These are phyloP conservation scores for Lindgomyces ingoldianus DNA, from an alignment of 495 filamentous ascomycete genomes.

Conservation along the genomic window DNA sequence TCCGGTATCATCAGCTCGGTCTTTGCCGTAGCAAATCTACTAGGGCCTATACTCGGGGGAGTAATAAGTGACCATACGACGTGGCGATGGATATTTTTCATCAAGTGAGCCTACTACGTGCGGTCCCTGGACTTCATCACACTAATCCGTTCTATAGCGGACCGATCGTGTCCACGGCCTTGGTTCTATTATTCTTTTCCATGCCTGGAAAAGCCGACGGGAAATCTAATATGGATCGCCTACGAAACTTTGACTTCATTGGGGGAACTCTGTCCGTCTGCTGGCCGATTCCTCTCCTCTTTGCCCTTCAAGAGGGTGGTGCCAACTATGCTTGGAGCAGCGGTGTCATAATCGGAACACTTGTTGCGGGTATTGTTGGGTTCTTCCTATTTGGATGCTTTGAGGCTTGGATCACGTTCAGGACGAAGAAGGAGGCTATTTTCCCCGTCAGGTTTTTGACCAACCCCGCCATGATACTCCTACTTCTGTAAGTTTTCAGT, in stretches of 20 bases:
- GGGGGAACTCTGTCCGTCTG: constrained; percentile 27
- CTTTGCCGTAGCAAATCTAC: constrained; percentile 49
- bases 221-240: constrained; percentile 23
- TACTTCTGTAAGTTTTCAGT: constrained; percentile 22
- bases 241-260: constrained; percentile 27
- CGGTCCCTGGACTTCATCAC: not conserved
- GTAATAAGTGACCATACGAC: constrained; percentile 42
- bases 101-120: constrained; percentile 30
- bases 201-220: constrained; percentile 21
- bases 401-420: constrained; percentile 22
- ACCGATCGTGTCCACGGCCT: constrained; percentile 23
- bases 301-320: constrained; percentile 37
- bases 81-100: constrained; percentile 40
- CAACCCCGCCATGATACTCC: constrained; percentile 20
- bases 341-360: constrained; percentile 30
- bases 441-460: constrained; percentile 28
- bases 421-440: constrained; percentile 24
- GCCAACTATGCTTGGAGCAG: constrained; percentile 29
- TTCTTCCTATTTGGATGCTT: constrained; percentile 24
- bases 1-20: constrained; percentile 52
- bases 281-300: constrained; percentile 33
- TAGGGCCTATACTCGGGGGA: constrained; percentile 52
- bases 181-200: constrained; percentile 18
- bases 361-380: constrained; percentile 10
- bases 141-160: constrained; percentile 14